phyloP scores from a whole-genome alignment of 1,284 basidiomycete genomes.

The Moesziomyces globuligerus region DNA sequence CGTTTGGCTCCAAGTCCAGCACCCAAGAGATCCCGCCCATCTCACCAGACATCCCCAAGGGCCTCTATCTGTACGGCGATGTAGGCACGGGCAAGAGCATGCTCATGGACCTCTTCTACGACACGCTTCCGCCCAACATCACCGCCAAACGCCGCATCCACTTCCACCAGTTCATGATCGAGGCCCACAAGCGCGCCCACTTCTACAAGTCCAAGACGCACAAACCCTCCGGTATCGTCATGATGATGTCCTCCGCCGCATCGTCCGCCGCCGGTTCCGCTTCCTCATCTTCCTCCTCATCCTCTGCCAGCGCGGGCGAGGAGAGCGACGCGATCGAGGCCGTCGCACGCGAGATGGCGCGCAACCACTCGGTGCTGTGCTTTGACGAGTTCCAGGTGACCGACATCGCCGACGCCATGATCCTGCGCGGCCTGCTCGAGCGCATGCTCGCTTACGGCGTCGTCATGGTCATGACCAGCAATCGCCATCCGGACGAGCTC shows the following conservation, averaged over 20 bases:
- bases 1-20: slow-evolving; percentile 28
- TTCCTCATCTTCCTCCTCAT: slow-evolving; percentile 7
- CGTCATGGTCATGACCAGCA: slow-evolving; percentile 94
- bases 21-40: slow-evolving; percentile 37
- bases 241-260: slow-evolving; percentile 42
- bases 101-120: slow-evolving; percentile 98
- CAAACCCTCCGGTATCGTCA: slow-evolving; percentile 63
- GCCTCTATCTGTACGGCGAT: slow-evolving; percentile 95
- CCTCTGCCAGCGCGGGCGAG: slow-evolving; percentile 33
- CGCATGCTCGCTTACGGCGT: slow-evolving; percentile 86
- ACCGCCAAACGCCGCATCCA: slow-evolving; percentile 85
- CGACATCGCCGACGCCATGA: slow-evolving; percentile 99
- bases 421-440: slow-evolving; percentile 88
- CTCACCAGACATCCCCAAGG: slow-evolving; percentile 77
- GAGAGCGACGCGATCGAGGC: slow-evolving; percentile 84
- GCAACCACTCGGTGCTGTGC: slow-evolving; percentile 77
- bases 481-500: slow-evolving; percentile 95
- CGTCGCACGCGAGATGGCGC: slow-evolving; percentile 87
- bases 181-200: slow-evolving; percentile 93
- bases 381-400: slow-evolving; percentile 99
- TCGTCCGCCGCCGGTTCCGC: slow-evolving; percentile 15
- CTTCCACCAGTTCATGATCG: slow-evolving; percentile 92
- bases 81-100: slow-evolving; percentile 93
- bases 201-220: slow-evolving; percentile 69
- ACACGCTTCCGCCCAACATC: slow-evolving; percentile 81